phyloP scores from a whole-genome alignment of 306 rosid genomes.

The Corylus heterophylla region DNA sequence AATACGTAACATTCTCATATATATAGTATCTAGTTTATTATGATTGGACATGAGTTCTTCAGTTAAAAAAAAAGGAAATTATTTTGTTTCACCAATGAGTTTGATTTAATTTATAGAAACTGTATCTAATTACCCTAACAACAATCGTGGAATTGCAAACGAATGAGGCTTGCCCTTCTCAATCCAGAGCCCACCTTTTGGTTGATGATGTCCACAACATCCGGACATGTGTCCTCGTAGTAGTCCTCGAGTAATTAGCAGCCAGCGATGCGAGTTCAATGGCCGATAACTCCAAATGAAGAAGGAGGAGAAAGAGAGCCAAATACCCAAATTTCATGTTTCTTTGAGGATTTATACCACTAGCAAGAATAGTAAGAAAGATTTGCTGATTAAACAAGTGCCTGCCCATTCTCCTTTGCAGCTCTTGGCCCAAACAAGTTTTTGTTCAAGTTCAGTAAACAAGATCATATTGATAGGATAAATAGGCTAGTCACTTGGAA shows the following conservation, averaged over 20 bases:
- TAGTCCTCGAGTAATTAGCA: constrained; percentile 4
- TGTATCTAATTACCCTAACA: constrained; percentile 50
- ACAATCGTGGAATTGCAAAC: constrained; percentile 85
- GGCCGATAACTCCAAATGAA: constrained; percentile 29
- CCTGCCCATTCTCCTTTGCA: too few species aligned
- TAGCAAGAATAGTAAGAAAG: neutral
- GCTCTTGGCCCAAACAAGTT: too few species aligned
- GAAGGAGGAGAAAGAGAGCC: constrained; percentile 31
- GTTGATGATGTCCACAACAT: constrained; percentile 69
- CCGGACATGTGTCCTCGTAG: constrained; percentile 53
- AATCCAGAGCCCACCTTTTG: constrained; percentile 62
- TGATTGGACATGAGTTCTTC: too few species aligned
- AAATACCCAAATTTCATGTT: constrained; percentile 45
- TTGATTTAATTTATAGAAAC: neutral
- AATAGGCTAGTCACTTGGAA: too few species aligned
- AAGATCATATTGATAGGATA: too few species aligned
- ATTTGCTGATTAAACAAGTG: too few species aligned
- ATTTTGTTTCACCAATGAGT: neutral
- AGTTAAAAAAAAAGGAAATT: too few species aligned
- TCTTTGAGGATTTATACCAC: neutral
- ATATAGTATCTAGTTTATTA: too few species aligned
- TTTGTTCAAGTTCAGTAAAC: too few species aligned
- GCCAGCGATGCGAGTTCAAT: neutral
- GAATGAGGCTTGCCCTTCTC: constrained; percentile 64
- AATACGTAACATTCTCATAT: too few species aligned